Percentiles rank a stretch among this genome's conserved stretches.
phyloP scores from a whole-genome alignment of 306 rosid species.

The Trifolium subterraneum region DNA sequence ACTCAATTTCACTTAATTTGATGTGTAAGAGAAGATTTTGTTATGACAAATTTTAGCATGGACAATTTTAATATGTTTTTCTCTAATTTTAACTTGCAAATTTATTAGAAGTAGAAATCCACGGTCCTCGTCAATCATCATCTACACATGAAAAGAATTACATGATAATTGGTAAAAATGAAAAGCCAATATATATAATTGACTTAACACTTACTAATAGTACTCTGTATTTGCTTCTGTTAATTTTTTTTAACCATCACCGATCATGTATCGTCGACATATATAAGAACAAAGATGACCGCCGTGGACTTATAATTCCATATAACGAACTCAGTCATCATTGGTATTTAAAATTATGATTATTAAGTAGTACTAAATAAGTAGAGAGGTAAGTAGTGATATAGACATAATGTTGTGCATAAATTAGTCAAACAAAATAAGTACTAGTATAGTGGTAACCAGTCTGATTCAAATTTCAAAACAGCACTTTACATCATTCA shows the following conservation, averaged over 20 bases:
- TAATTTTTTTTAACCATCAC: too few relatives aligned
- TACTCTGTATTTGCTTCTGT: not conserved
- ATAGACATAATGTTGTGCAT: not conserved
- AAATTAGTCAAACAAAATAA: conserved; percentile 7
- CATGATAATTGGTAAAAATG: not conserved
- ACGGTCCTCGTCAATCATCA: too few relatives aligned
- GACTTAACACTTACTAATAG: not conserved
- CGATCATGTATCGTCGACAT: not conserved
- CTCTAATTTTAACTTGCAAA: not conserved
- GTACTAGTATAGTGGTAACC: not conserved
- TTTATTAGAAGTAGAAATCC: too few relatives aligned
- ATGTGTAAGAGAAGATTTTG: not conserved
- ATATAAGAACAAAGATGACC: not conserved
- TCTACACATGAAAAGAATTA: too few relatives aligned
- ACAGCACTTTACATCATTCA: conserved; percentile 41
- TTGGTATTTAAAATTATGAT: not conserved
- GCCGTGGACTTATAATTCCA: not conserved
- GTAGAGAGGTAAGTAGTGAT: not conserved
- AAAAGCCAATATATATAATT: too few relatives aligned
- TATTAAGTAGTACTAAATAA: not conserved
- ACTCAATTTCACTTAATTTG: not conserved
- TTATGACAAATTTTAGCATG: not conserved
- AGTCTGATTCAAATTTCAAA: conserved; percentile 38
- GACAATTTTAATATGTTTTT: not conserved
- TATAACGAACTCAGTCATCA: not conserved